phyloP scores from a whole-genome alignment of 1,284 basidiomycete species.

The Mixia osmundae region DNA sequence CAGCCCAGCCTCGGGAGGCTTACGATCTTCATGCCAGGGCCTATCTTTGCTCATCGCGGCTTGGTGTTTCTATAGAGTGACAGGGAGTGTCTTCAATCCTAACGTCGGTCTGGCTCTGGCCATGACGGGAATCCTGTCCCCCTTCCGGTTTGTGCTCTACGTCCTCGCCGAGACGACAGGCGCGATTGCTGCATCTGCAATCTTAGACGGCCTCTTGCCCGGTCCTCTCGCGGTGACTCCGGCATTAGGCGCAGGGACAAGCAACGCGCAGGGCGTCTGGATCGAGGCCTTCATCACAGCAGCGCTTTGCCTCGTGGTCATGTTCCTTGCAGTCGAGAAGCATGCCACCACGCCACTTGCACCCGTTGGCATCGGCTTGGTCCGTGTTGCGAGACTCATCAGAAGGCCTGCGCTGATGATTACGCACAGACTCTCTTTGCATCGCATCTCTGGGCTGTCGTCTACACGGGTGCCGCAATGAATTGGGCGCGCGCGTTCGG shows the following conservation, averaged over 20 bases:
- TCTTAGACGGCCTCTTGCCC: conserved; percentile 37
- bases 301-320: conserved; percentile 13
- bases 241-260: conserved; percentile 27
- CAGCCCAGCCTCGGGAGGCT: conserved; percentile 30
- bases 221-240: conserved; percentile 35
- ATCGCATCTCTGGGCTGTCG: conserved; percentile 10
- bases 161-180: conserved; percentile 27
- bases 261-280: conserved; percentile 36
- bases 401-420: conserved; percentile 9
- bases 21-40: neutral
- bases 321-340: conserved; percentile 12
- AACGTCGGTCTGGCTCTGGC: conserved; percentile 36
- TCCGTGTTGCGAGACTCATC: neutral
- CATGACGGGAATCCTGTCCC: conserved; percentile 35
- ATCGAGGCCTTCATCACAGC: conserved; percentile 45
- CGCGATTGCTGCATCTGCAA: conserved; percentile 29
- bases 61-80: conserved; percentile 22
- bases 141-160: conserved; percentile 37
- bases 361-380: conserved; percentile 21
- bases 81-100: conserved; percentile 34
- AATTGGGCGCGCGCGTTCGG: conserved; percentile 13
- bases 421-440: conserved; percentile 12
- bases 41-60: conserved; percentile 47
- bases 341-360: too few relatives aligned
- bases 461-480: conserved; percentile 11